Base-by-base conservation (phyloP, 148 eudicot genomes). In the Simmondsia chinensis region DNA sequence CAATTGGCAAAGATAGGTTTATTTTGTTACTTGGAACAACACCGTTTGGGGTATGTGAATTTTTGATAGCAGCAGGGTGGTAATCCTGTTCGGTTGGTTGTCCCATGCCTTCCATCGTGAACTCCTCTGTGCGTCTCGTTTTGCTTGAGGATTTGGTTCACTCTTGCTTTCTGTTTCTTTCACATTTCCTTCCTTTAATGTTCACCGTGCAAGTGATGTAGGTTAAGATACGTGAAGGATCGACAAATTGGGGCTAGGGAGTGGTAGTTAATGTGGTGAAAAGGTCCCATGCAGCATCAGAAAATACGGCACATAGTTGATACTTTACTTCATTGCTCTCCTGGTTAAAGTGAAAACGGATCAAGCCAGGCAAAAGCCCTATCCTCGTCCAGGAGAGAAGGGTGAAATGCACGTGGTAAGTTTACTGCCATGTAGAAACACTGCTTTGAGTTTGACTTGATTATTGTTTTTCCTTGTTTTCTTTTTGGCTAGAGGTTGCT, bases 371-470 rank as follows among this genome's bases (percentile, higher is more conserved):
- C 95, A 86, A 33, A 82, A 73, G 59, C 99, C 99, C 28, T 79
- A 75, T 48, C 99, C 89, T 46, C 80, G 81, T 43, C 94, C 95
- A n/a, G 99, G 99, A 61, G 83, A 91, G 67, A 86, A 79, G 68
- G 95, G 99, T 41, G 94, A 91, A 77, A 91, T 91, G 95, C 99
- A 86, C 51, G 99, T 91, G 86, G 97, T 91, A 63, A 81, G 87
- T 76, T 38, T 23, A 33, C 21, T 23, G 15, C 39, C 10, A 41
- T 39, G 23, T 33, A 5, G 28, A n/a, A n/a, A n/a, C n/a, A n/a
- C 5, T 41, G 28, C 25, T 20, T 23, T 46, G 0, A 15, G 19
- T 14, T 39, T n/a, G n/a, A 45, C 10, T 30, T 6, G 13, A 36
- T 41, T 27, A n/a, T 14, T 21, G 11, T n/a, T n/a, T 32, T 34